These are phyloP conservation scores for Phytophthora citrophthora DNA, from an alignment of 352 stramenopile species.

Conservation along the genomic window DNA sequence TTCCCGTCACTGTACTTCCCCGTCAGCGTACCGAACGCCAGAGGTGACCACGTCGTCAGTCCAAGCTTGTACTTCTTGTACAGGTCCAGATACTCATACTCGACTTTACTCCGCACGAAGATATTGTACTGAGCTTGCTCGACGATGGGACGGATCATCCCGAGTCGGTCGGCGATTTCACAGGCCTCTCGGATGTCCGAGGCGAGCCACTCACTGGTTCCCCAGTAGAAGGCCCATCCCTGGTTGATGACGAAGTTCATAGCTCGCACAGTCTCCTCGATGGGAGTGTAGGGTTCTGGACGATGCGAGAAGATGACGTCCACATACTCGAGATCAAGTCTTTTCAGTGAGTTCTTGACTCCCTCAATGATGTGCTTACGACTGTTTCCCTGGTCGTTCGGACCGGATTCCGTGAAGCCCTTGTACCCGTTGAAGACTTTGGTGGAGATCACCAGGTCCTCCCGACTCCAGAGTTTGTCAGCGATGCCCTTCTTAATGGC, in stretches of 20 bases:
- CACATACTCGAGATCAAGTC: conserved; percentile 26
- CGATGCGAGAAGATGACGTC: conserved; percentile 53
- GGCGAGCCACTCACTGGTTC: conserved; percentile 5
- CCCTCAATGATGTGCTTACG: conserved; percentile 34
- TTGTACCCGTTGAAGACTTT: conserved; percentile 39
- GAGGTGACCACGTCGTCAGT: conserved; percentile 2
- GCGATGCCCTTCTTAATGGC: conserved; percentile 16
- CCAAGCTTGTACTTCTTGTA: conserved; percentile 34
- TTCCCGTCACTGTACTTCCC: conserved; percentile 11
- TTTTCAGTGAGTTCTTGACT: conserved; percentile 22
- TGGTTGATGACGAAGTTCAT: conserved; percentile 19
- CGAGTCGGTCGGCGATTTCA: conserved; percentile 37
- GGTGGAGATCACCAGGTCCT: conserved; percentile 36
- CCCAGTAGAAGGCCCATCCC: conserved; percentile 15
- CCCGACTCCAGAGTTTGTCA: neutral
- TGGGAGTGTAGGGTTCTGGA: conserved; percentile 34
- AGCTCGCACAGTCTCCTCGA: conserved; percentile 19
- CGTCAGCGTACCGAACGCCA: conserved; percentile 6
- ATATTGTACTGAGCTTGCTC: conserved; percentile 51
- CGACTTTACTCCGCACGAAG: conserved; percentile 27
- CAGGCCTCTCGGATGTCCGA: conserved; percentile 6
- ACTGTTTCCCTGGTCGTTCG: conserved; percentile 7
- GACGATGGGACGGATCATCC: conserved; percentile 41
- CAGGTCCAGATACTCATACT: conserved; percentile 22
- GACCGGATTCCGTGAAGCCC: neutral